Evolutionary conservation across 805 yeast genomes (phyloP), one percentile per base, ranked within the genome.

Genomic region (Ogataea haglerorum): DNA sequence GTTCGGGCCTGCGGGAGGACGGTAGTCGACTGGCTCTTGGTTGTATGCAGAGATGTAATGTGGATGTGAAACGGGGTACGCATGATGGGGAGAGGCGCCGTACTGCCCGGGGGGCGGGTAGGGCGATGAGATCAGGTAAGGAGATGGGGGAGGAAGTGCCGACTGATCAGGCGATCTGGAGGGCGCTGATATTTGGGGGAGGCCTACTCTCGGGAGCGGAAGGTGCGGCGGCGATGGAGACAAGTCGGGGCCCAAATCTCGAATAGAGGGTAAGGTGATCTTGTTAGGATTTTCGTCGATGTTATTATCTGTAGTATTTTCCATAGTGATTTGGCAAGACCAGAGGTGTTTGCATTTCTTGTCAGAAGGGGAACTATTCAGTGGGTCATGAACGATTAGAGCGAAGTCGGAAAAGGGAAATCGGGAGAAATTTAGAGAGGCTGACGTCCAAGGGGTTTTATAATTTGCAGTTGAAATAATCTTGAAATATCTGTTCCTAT

Each of bases 321-420:
- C 45, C 52, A 48, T 48, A 22, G 46, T 36, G 23, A 14, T 40
- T 34, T 43, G 43, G n/a, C 33, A 34, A 10, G 30, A 12, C 15
- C 29, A 25, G n/a, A 18, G 17, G 5, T 18, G 34, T 85, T 66
- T 66, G 84, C 49, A 86, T 86, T 29, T 31, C 34, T 19, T 31
- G 17, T 18, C 6, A 10, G 6, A 6, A 18, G 7, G 9, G n/a
- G 38, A 24, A 19, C 14, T 24, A 16, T 9, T 27, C 29, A 36
- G 4, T 12, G 10, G 23, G 22, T 18, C 37, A 34, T 19, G 16
- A 29, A 16, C 23, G 28, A 27, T 19, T 23, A 26, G 21, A 25
- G 10, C 15, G 23, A 21, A 19, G 19, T n/a, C 19, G 12, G 23
- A 19, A 10, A 30, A n/a, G 21, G n/a, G 19, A 36, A 36, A 23